Base-by-base conservation (phyloP, 2,329 filamentous ascomycete genomes). In the Ophiostoma sp. region DNA sequence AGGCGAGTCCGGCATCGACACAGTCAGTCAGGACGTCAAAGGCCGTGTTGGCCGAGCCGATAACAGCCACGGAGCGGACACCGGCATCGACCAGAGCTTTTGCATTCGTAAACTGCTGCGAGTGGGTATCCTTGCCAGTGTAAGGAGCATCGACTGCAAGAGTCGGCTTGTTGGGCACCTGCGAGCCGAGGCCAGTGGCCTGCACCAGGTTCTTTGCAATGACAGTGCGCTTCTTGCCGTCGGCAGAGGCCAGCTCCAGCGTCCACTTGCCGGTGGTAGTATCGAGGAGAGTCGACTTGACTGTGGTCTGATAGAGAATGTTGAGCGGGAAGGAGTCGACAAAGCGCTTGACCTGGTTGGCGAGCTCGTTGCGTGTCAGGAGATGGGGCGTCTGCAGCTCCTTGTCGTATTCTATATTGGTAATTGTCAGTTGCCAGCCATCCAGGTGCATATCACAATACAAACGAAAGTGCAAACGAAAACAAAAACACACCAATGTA, bases 101-200 rank as follows among this genome's bases (percentile, higher is more conserved):
- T 7, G 57, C 57, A 8, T 33, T 62, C 4, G 57, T 33, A 17
- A 33, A 62, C 27, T 62, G 57, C n/a, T 33, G 23, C 15, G 57
- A 62, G 57, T 62, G 57, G 2, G 33, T 31, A 27, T 62, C 57
- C 11, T 27, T 62, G 27, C 57, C 57, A 13, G 23, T 62, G 57
- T 62, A 62, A 3, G 57, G 57, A 10, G 57, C 27, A 20, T 62
- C 57, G 27, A 62, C 57, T 4, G 13, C 27, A 5, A 62, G 27
- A 2, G 57, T 62, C 0, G 57, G 57, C 57, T 62, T 62, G 15
- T 62, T 6, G 4, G 57, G 57, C 57, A 62, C 57, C 57, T 62
- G 57, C 13, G 57, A 62, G 57, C 57, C 57, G 27, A 62, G 57
- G 27, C 57, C 57, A 2, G 57, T 62, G 57, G 57, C 57, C 27